A percentile compares a stretch with the other conserved stretches of the same genome.
phyloP scores from a whole-genome alignment of 306 rosid species.

The Casuarina cunninghamiana region DNA sequence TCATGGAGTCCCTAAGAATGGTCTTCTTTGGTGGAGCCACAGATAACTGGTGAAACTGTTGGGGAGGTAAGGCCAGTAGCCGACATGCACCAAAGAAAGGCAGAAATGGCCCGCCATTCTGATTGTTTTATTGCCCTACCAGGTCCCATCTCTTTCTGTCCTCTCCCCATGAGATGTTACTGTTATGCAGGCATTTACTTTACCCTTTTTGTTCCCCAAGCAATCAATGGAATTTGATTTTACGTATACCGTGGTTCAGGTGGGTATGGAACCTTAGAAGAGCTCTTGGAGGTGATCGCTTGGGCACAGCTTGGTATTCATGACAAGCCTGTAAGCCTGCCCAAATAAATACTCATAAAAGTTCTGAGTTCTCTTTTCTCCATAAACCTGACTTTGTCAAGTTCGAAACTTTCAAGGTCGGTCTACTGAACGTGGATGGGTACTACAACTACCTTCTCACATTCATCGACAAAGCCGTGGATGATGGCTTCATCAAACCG shows the following conservation, averaged over 20 bases:
- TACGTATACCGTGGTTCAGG: slow-evolving; percentile 31
- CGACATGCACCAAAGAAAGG: slow-evolving; percentile 66
- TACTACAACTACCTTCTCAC: slow-evolving; percentile 52
- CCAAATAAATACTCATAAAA: not conserved
- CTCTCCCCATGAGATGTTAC: not conserved
- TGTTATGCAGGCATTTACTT: not conserved
- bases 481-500: slow-evolving; percentile 63
- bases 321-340: slow-evolving; percentile 54
- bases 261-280: slow-evolving; percentile 62
- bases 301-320: slow-evolving; percentile 71
- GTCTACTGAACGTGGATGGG: slow-evolving; percentile 61
- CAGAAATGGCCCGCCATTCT: slow-evolving; percentile 73
- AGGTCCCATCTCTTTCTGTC: slow-evolving; percentile 39
- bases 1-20: not conserved
- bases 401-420: slow-evolving; percentile 35
- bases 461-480: slow-evolving; percentile 62
- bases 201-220: not conserved
- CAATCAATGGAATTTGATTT: not conserved
- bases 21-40: slow-evolving; percentile 23
- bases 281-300: slow-evolving; percentile 56
- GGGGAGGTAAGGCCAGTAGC: slow-evolving; percentile 57
- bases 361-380: not conserved
- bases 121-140: slow-evolving; percentile 65
- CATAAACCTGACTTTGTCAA: not conserved
- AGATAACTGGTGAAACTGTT: slow-evolving; percentile 63